Base-by-base conservation (phyloP, 257 asterid species). In the Leptodermis oblonga region DNA sequence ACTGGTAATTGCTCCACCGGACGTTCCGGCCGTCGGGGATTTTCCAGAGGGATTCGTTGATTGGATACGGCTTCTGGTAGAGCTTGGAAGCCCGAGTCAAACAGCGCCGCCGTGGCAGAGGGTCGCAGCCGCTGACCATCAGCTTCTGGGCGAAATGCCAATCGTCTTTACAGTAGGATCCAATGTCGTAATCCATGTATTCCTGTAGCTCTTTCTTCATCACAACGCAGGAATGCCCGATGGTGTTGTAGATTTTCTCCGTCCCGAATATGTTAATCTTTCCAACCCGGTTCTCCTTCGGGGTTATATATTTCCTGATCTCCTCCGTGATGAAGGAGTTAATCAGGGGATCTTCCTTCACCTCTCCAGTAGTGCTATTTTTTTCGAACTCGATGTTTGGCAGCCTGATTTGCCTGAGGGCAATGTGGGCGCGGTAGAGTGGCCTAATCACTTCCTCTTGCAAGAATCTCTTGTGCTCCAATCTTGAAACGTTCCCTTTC, bases 131-230 rank as follows among this genome's bases (percentile, higher is more conserved):
- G 9, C 76, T 83, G 45, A 86, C 65, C 98, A 90, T 90, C 33
- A 92, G 95, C 83, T 77, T 86, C 71, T 92, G 97, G 1, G 85
- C 98, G 53, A 85, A 56, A 36, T 71, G 77, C 97, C 98, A 92
- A 68, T 92, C 98, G 39, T 92, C 97, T 33, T 88, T 92, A 43
- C 98, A 92, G 53, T 86, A 92, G 3, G 97, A 90, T 4, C 97
- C 98, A 28, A 90, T 85, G 9, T 92, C 96, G 37, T 90, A 92
- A 20, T 88, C 90, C 98, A 92, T 90, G 62, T 85, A 92, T 77
- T 88, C 89, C 77, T 92, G 96, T 81, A 92, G 39, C 55, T 92
- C 97, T 54, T 79, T 83, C 78, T 82, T 90, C 89, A 88, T 72
- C 25, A 52, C 28, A 51, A 76, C 90, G 42, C 98, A 92, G n/a